Conservation (phyloP, 345 rosid genomes). For the Eucalyptus coolabah region DNA sequence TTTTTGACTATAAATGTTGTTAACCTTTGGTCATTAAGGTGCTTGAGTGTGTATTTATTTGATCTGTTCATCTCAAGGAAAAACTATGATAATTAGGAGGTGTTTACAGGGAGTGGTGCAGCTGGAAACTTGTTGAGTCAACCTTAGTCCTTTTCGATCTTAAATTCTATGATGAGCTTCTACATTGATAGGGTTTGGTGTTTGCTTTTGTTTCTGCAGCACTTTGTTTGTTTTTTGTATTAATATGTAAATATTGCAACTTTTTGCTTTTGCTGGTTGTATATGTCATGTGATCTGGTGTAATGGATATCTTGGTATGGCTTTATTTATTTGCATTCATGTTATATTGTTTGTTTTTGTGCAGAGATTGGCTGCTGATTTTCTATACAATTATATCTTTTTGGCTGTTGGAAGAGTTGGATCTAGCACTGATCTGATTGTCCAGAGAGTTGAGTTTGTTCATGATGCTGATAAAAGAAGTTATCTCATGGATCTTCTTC, state of each 20-base stretch:
- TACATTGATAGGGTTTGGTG: background rate
- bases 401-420: slow-evolving; percentile 99
- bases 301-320: background rate
- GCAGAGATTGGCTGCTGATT: slow-evolving; percentile 98
- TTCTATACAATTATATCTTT: slow-evolving; percentile 63
- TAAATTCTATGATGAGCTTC: background rate
- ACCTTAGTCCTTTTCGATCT: background rate
- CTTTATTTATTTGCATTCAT: background rate
- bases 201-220: background rate
- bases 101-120: background rate
- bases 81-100: background rate
- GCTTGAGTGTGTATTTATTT: background rate
- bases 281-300: background rate
- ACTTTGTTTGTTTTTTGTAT: background rate
- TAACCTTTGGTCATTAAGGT: background rate
- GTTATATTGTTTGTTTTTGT: background rate
- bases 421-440: slow-evolving; percentile 96
- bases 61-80: background rate
- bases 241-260: background rate
- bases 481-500: slow-evolving; percentile 98
- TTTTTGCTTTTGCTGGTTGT: background rate
- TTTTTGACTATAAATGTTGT: background rate
- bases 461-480: slow-evolving; percentile 96
- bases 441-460: slow-evolving; percentile 93
- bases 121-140: background rate